These are phyloP conservation scores for Aspergillus phoenicis DNA, from an alignment of 2,329 filamentous ascomycete species.

Conservation along the genomic window DNA sequence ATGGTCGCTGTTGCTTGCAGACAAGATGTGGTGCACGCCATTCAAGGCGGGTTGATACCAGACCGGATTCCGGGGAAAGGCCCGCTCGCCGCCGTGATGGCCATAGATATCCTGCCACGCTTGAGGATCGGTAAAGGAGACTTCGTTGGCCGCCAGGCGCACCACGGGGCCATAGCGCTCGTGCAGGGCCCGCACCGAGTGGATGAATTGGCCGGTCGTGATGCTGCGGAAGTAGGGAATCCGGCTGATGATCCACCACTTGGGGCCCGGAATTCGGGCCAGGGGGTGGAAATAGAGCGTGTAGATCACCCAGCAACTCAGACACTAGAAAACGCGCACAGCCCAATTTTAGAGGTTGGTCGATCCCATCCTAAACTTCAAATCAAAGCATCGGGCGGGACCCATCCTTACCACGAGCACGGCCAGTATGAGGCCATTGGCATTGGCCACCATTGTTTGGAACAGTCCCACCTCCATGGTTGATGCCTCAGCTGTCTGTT, in stretches of 20 bases:
- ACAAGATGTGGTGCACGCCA: background rate
- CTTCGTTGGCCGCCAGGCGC: conserved; percentile 38
- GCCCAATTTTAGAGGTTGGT: too few relatives aligned
- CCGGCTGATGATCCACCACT: conserved; percentile 26
- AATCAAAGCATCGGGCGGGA: too few relatives aligned
- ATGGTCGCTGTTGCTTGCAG: conserved; percentile 25
- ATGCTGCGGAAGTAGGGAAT: conserved; percentile 26
- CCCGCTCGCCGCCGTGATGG: background rate
- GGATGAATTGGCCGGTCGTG: conserved; percentile 28
- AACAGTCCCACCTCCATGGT: too few relatives aligned
- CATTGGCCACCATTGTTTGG: too few relatives aligned
- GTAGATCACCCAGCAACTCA: background rate
- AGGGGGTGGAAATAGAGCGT: background rate
- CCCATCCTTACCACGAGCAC: too few relatives aligned
- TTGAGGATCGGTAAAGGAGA: conserved; percentile 28
- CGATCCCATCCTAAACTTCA: too few relatives aligned
- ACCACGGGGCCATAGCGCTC: conserved; percentile 40
- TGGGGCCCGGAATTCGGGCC: conserved; percentile 30
- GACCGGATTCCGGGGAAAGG: background rate
- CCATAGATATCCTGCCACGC: conserved; percentile 8
- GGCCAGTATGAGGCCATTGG: too few relatives aligned
- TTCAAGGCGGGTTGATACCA: background rate
- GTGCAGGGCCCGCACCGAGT: conserved; percentile 29
- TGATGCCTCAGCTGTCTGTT: too few relatives aligned
- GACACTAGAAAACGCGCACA: too few relatives aligned